These are phyloP conservation scores for Gonapodya prolifera DNA, from an alignment of 192 early-diverging fungal genomes.

Conservation along the genomic window DNA sequence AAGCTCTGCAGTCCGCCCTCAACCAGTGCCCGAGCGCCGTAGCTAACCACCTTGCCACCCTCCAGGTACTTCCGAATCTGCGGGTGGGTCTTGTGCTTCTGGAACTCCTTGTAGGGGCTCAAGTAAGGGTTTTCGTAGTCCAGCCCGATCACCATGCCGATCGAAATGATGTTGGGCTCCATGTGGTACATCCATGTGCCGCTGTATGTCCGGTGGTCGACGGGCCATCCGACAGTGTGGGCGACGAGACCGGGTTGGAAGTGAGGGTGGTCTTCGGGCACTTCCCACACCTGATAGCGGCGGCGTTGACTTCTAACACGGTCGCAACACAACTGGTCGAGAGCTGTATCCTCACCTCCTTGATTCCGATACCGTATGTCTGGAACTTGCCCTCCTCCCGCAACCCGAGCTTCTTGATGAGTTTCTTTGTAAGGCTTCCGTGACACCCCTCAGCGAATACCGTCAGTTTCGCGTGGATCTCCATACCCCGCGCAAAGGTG, in stretches of 20 bases:
- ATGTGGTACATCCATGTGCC: conserved; percentile 90
- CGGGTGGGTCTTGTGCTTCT: conserved; percentile 92
- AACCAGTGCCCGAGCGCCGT: conserved; percentile 92
- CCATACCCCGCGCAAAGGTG: conserved; percentile 87
- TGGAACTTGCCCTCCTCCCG: conserved; percentile 76
- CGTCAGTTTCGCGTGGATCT: conserved; percentile 84
- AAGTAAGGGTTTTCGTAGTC: conserved; percentile 94
- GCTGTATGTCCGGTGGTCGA: conserved; percentile 82
- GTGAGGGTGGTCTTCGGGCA: conserved; percentile 58
- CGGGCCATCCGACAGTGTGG: conserved; percentile 86
- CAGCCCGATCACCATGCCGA: conserved; percentile 83
- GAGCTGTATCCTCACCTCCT: conserved; percentile 52
- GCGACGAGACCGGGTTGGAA: conserved; percentile 58
- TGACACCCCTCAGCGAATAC: conserved; percentile 98
- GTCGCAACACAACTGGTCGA: not conserved
- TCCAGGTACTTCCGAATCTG: conserved; percentile 65
- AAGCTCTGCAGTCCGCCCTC: conserved; percentile 94
- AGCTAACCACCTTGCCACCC: conserved; percentile 79
- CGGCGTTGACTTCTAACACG: not conserved
- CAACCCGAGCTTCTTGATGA: conserved; percentile 77
- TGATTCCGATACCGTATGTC: conserved; percentile 91
- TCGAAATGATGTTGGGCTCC: conserved; percentile 70
- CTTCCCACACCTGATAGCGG: conserved; percentile 66
- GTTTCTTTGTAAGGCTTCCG: conserved; percentile 82
- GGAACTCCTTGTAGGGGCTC: conserved; percentile 94